phyloP scores from a whole-genome alignment of 768 basidiomycete genomes.

The Pleurotus ostreatus region DNA sequence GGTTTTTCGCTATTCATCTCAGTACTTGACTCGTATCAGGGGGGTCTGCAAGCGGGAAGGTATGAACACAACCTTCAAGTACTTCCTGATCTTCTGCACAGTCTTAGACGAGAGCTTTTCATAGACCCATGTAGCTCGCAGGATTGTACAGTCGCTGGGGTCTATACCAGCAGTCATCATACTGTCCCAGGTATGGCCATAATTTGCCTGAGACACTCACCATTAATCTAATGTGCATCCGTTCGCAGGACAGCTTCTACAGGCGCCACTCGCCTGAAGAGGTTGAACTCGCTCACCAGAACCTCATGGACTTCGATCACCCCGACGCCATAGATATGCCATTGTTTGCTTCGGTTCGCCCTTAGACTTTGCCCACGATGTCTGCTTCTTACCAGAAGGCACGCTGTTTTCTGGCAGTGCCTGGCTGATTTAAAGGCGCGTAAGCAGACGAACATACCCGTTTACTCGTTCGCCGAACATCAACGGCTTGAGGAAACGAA shows the following conservation, averaged over 20 bases:
- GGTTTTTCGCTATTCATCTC: not conserved
- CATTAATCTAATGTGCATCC: not conserved
- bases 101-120: not conserved
- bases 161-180: slow-evolving; percentile 88
- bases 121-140: slow-evolving; percentile 82
- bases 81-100: not conserved
- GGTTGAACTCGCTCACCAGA: slow-evolving; percentile 77
- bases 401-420: slow-evolving; percentile 46
- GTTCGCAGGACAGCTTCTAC: slow-evolving; percentile 87
- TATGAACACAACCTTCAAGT: slow-evolving; percentile 22
- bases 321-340: slow-evolving; percentile 92
- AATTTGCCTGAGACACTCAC: not conserved
- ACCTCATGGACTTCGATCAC: slow-evolving; percentile 83
- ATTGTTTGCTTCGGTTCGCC: slow-evolving; percentile 71
- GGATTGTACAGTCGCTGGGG: slow-evolving; percentile 78
- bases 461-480: slow-evolving; percentile 92
- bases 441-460: slow-evolving; percentile 82
- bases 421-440: slow-evolving; percentile 81
- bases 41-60: slow-evolving; percentile 87
- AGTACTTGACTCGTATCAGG: slow-evolving; percentile 33
- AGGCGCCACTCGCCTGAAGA: slow-evolving; percentile 76
- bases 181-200: slow-evolving; percentile 67
- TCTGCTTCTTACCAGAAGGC: too few species aligned
- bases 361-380: too few species aligned
- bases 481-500: slow-evolving; percentile 76